Conservation (phyloP, 1,139 yeast species). For the Yamadazyma spencermartinsiae region DNA sequence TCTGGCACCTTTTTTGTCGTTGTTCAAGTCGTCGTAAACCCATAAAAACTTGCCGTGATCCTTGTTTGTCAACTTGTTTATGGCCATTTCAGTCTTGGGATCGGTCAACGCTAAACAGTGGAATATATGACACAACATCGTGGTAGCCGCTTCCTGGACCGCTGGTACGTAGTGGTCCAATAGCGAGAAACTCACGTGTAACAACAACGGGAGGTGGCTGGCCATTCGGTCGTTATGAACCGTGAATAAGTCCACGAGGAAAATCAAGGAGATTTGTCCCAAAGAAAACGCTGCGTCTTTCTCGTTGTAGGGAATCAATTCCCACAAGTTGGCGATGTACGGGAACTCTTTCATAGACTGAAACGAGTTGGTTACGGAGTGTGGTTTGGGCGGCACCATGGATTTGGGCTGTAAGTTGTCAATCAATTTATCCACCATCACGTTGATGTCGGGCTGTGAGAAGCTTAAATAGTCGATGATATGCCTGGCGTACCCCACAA, state of each 20-base stretch:
- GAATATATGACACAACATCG: conserved; percentile 70
- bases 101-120: conserved; percentile 62
- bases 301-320: conserved; percentile 55
- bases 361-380: conserved; percentile 10
- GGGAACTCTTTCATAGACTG: conserved; percentile 43
- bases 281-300: conserved; percentile 80
- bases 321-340: conserved; percentile 72
- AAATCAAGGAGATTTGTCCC: conserved; percentile 84
- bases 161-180: conserved; percentile 84
- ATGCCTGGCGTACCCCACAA: conserved; percentile 79
- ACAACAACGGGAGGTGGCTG: conserved; percentile 64
- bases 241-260: conserved; percentile 78
- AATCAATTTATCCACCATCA: conserved; percentile 64
- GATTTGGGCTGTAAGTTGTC: conserved; percentile 75
- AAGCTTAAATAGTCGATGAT: conserved; percentile 73
- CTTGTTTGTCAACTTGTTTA: conserved; percentile 52
- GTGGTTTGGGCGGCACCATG: conserved; percentile 73
- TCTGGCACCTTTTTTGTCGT: conserved; percentile 76
- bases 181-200: conserved; percentile 79
- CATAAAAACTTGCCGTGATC: conserved; percentile 51
- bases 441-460: conserved; percentile 56
- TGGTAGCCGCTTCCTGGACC: conserved; percentile 83
- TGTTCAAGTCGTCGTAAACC: conserved; percentile 84
- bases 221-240: conserved; percentile 57
- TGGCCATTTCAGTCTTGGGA: conserved; percentile 53